phyloP scores from a whole-genome alignment of 1,284 basidiomycete genomes.

The Ustilago sp. region DNA sequence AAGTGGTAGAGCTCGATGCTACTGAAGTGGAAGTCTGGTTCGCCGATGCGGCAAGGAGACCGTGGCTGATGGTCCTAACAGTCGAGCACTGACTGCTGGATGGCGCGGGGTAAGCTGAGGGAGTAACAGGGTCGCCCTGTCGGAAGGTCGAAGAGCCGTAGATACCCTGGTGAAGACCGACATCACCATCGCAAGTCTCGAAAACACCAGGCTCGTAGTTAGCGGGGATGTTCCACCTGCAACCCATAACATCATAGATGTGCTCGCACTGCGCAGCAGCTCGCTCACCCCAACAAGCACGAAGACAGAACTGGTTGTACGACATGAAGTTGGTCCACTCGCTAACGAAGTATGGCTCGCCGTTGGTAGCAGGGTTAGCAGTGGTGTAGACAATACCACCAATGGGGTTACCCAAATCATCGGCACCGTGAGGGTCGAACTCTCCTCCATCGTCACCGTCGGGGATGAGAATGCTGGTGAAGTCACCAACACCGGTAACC shows the following conservation, averaged over 20 bases:
- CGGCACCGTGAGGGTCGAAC: conserved; percentile 65
- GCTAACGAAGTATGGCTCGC: conserved; percentile 36
- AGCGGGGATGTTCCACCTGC: conserved; percentile 64
- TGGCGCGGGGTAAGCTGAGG: conserved; percentile 45
- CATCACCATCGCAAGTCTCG: conserved; percentile 62
- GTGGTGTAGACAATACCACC: conserved; percentile 65
- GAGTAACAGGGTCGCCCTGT: conserved; percentile 54
- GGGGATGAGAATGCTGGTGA: conserved; percentile 54
- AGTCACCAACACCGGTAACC: conserved; percentile 61
- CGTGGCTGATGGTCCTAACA: conserved; percentile 29
- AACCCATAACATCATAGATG: conserved; percentile 66
- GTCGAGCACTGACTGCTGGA: conserved; percentile 39
- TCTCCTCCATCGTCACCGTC: conserved; percentile 61
- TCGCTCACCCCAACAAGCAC: conserved; percentile 57
- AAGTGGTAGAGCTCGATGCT: background rate
- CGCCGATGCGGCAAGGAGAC: conserved; percentile 20
- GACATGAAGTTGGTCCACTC: conserved; percentile 67
- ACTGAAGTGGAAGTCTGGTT: conserved; percentile 14
- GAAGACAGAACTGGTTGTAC: conserved; percentile 62
- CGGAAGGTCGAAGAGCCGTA: conserved; percentile 59
- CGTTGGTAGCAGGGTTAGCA: conserved; percentile 53
- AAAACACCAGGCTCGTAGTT: conserved; percentile 54
- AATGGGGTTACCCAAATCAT: conserved; percentile 61
- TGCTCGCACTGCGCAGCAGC: conserved; percentile 62
- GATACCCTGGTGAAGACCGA: conserved; percentile 59